These are phyloP conservation scores for Claviceps arundinis DNA, from an alignment of 2,329 filamentous ascomycete species.

Conservation along the genomic window DNA sequence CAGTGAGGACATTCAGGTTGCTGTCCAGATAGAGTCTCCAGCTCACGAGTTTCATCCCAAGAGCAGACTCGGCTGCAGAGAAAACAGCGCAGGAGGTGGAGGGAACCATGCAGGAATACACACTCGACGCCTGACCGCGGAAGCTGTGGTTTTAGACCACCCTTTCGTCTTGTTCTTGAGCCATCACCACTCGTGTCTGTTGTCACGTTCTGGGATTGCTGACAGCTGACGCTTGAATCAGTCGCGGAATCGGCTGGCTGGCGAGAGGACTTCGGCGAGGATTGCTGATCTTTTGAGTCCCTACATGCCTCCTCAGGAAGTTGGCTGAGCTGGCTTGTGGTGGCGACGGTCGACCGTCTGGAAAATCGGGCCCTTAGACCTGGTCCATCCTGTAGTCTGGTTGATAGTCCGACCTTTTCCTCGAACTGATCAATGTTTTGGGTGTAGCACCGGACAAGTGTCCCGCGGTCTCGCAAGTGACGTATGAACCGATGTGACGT, in stretches of 20 bases:
- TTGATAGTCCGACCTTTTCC: constrained; percentile 54
- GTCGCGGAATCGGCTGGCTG: too few relatives aligned
- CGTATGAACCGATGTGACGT: constrained; percentile 56
- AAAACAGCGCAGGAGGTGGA: constrained; percentile 51
- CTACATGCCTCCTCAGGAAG: constrained; percentile 23
- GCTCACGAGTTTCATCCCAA: constrained; percentile 46
- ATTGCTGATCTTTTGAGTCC: constrained; percentile 1
- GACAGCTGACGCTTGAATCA: too few relatives aligned
- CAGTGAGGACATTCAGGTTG: constrained; percentile 58
- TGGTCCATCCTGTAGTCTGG: constrained; percentile 46
- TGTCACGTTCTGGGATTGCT: not conserved
- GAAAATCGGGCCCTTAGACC: constrained; percentile 49
- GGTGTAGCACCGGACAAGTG: constrained; percentile 59
- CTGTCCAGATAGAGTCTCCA: constrained; percentile 46
- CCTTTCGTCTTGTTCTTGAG: too few relatives aligned
- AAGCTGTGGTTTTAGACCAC: constrained; percentile 12
- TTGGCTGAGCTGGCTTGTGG: constrained; percentile 19
- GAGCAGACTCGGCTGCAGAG: constrained; percentile 42
- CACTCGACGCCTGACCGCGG: constrained; percentile 40
- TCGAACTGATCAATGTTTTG: constrained; percentile 67
- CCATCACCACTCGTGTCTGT: not conserved
- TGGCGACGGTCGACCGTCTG: constrained; percentile 27
- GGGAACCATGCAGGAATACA: constrained; percentile 60
- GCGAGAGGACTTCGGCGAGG: not conserved
- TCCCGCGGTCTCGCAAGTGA: constrained; percentile 51